A percentile compares a stretch with the other conserved stretches of the same genome.
Evolutionary conservation across 2,329 filamentous ascomycete genomes (phyloP).

Genomic region (Periconia sp.): DNA sequence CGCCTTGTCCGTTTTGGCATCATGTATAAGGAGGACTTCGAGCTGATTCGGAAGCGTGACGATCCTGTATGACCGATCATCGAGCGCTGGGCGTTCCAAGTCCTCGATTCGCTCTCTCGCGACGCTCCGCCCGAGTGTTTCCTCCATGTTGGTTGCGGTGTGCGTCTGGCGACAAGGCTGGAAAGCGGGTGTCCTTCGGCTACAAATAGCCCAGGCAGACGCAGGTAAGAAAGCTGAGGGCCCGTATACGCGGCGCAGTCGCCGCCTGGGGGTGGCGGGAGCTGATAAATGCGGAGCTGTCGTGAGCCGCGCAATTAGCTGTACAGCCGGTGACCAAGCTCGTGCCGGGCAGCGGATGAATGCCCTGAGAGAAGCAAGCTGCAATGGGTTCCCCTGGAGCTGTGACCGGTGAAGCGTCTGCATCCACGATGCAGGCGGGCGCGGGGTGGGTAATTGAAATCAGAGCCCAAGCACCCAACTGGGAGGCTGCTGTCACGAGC

Average conservation of each 20-base stretch:
- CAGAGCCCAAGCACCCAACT: constrained; percentile 9
- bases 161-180: constrained; percentile 11
- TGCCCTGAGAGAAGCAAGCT: neutral
- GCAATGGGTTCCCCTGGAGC: constrained; percentile 28
- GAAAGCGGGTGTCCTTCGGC: constrained; percentile 15
- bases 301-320: constrained; percentile 19
- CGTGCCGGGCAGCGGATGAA: constrained; percentile 11
- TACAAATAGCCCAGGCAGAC: constrained; percentile 12
- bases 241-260: constrained; percentile 27
- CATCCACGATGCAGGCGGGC: constrained; percentile 35
- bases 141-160: constrained; percentile 27
- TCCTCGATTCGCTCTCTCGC: constrained; percentile 58
- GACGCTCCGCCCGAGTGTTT: constrained; percentile 32
- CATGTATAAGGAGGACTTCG: constrained; percentile 90
- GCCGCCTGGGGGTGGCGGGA: constrained; percentile 26
- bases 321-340: constrained; percentile 11
- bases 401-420: constrained; percentile 19
- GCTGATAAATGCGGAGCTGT: constrained; percentile 21
- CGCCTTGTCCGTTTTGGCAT: constrained; percentile 94
- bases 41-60: constrained; percentile 84
- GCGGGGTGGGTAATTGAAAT: constrained; percentile 15
- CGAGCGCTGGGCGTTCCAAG: constrained; percentile 82
- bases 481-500: constrained; percentile 3
- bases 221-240: constrained; percentile 14
- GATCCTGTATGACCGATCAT: constrained; percentile 87